These are phyloP conservation scores for Aspergillus sp. DNA, from an alignment of 2,329 filamentous ascomycete genomes.

Conservation along the genomic window DNA sequence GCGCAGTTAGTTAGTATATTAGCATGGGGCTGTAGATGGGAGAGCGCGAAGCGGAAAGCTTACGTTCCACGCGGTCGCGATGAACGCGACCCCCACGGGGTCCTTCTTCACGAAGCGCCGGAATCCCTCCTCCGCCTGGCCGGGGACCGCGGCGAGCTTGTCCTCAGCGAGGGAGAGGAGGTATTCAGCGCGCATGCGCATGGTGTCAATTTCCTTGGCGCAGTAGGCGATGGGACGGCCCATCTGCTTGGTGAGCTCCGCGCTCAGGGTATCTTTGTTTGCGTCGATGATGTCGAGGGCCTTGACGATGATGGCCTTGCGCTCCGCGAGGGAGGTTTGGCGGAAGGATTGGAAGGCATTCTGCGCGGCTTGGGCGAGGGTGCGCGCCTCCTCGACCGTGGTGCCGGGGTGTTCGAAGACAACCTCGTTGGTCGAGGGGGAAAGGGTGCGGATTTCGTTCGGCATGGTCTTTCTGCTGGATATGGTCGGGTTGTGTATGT, in stretches of 20 bases:
- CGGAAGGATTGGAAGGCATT: constrained; percentile 53
- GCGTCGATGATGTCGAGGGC: constrained; percentile 68
- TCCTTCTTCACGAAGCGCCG: constrained; percentile 83
- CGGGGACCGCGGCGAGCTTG: constrained; percentile 71
- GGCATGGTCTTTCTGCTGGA: constrained; percentile 16
- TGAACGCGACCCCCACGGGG: constrained; percentile 77
- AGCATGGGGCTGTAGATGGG: neutral
- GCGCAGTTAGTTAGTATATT: neutral
- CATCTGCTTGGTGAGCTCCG: constrained; percentile 86
- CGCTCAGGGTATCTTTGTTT: constrained; percentile 71
- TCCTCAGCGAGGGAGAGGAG: constrained; percentile 78
- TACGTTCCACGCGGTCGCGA: constrained; percentile 93
- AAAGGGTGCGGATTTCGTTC: constrained; percentile 62
- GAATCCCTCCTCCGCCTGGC: constrained; percentile 80
- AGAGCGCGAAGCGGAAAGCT: constrained; percentile 38
- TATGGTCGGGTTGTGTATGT: neutral
- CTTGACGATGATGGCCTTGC: constrained; percentile 76
- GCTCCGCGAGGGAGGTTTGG: constrained; percentile 66
- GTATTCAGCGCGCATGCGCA: constrained; percentile 77
- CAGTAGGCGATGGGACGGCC: constrained; percentile 84
- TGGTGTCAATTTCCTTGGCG: constrained; percentile 75
- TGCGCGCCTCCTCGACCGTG: constrained; percentile 28
- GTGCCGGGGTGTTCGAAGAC: constrained; percentile 75
- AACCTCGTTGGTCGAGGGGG: constrained; percentile 79
- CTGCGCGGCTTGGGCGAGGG: constrained; percentile 24